A percentile compares a stretch with the other conserved stretches of the same genome.
Conservation (phyloP, 164 flowering plant genomes). For the Kalanchoe fedtschenkoi region DNA sequence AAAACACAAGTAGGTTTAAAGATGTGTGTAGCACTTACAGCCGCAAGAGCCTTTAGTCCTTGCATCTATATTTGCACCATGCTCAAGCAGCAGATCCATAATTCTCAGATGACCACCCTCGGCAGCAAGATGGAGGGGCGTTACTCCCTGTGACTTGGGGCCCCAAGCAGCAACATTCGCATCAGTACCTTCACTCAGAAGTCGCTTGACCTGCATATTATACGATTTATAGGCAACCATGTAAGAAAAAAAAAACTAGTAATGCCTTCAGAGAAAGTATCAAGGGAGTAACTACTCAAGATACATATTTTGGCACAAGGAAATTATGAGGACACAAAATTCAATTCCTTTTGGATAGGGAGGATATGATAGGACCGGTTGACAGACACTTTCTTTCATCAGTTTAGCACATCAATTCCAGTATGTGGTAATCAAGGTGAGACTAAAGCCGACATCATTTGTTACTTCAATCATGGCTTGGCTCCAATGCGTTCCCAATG, state of each 20-base stretch:
- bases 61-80: conserved; percentile 93
- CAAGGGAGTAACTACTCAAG: too few species aligned
- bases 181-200: conserved; percentile 84
- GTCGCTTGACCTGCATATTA: conserved; percentile 54
- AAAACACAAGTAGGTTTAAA: background rate
- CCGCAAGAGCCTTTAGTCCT: conserved; percentile 94
- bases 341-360: too few species aligned
- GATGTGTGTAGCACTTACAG: conserved; percentile 33
- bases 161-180: conserved; percentile 88
- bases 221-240: background rate
- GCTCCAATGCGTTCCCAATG: too few species aligned
- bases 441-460: too few species aligned
- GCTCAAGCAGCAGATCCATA: conserved; percentile 85
- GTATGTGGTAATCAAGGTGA: too few species aligned
- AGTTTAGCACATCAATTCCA: too few species aligned
- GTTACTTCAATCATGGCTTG: too few species aligned
- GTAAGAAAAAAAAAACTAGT: background rate
- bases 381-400: too few species aligned
- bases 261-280: too few species aligned
- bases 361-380: too few species aligned
- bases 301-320: too few species aligned
- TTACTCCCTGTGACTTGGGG: conserved; percentile 71
- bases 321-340: too few species aligned
- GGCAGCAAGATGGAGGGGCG: conserved; percentile 98
- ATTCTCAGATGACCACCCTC: conserved; percentile 81